phyloP scores from a whole-genome alignment of 2,329 filamentous ascomycete genomes.

The Nemania diffusa region DNA sequence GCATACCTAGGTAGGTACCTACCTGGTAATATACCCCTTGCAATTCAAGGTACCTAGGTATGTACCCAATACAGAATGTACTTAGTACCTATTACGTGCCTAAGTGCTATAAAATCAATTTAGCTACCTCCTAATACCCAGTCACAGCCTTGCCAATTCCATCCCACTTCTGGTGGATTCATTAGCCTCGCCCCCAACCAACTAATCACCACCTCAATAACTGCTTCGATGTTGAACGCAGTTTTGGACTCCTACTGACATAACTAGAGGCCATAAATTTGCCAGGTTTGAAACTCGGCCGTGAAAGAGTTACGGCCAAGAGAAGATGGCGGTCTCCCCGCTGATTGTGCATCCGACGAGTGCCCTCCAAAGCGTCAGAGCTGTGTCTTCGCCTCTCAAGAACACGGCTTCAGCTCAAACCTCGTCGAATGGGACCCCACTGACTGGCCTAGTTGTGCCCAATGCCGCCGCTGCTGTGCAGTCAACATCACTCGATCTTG shows the following conservation, averaged over 20 bases:
- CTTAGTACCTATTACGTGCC: too few species aligned
- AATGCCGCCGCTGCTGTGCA: conserved; percentile 46
- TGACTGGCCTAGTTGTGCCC: conserved; percentile 44
- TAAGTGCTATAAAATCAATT: neutral
- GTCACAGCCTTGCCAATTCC: neutral
- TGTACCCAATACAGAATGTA: too few species aligned
- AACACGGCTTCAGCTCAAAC: conserved; percentile 53
- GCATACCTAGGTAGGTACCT: neutral
- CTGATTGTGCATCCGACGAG: conserved; percentile 45
- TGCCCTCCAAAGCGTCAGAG: conserved; percentile 45
- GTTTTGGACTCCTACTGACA: neutral
- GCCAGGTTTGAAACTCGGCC: too few species aligned
- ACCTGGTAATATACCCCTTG: too few species aligned
- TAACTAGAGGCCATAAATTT: neutral
- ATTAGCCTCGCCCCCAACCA: neutral
- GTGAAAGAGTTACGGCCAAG: neutral
- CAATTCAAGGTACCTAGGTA: too few species aligned
- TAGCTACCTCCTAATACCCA: neutral
- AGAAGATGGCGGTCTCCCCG: conserved; percentile 49
- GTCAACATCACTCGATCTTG: conserved; percentile 61
- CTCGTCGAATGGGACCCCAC: conserved; percentile 60
- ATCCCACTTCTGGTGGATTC: neutral
- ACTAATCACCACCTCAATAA: neutral
- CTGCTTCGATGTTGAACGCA: neutral
- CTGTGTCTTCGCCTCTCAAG: conserved; percentile 59